Evolutionary conservation across 345 rosid species (phyloP), one percentile per base, ranked within the genome.

Genomic region (Acer saccharum): DNA sequence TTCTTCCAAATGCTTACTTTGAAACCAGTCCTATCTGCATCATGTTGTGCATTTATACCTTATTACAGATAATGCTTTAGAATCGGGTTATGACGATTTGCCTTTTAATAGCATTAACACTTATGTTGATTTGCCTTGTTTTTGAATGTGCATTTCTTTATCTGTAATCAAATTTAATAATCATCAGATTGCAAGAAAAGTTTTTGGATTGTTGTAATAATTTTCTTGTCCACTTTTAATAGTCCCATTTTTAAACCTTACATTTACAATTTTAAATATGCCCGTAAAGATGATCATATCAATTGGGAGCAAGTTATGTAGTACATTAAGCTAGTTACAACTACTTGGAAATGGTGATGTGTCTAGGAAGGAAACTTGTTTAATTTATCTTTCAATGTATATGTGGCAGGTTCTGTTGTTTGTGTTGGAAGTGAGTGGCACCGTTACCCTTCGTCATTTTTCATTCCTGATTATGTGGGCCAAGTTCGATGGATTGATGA

Each of bases 361-460:
- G 72, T 43, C 23, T 48, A 3, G 62, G 14, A 68, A 21, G 54
- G 23, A 46, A 21, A 44, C 48, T 16, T 23, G 13, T 72, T 55
- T 60, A 72, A 11, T 66, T 58, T 60, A 41, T 29, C 21, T 64
- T 48, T 25, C 18, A 61, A 43, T 16, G 14, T 43, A 10, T 57
- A 7, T 18, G 27, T 72, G 43, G 65, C 88, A 96, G 99, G 95
- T 80, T 87, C 99, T 78, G 92, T 91, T 64, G 86, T 94, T 68
- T 96, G 99, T 80, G 91, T 94, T 84, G 98, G 98, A 87, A 90
- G 98, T 82, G 99, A 96, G 81, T 91, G 99, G 98, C 99, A 96
- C 83, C 97, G 99, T 44, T 92, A 85, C 80, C 97, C 98, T 12
- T 94, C 99, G 20, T 96, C 98, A 25, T 96, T 96, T 84, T 91